phyloP scores from a whole-genome alignment of 1,139 yeast genomes.

The Komagataea norvegica region DNA sequence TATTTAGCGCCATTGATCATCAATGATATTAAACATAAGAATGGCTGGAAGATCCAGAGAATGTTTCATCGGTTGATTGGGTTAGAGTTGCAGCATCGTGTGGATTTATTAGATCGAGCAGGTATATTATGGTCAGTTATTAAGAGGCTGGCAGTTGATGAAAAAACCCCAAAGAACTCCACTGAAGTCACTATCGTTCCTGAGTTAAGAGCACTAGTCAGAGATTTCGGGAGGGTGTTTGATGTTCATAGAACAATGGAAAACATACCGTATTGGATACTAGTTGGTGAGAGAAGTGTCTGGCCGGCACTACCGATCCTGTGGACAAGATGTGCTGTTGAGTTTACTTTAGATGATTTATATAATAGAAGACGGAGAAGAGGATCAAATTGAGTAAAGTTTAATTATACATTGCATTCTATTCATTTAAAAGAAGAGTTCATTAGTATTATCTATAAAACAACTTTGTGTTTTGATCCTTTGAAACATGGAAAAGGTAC shows the following conservation, averaged over 20 bases:
- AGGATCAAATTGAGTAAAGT: constrained; percentile 8
- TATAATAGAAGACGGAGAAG: constrained; percentile 41
- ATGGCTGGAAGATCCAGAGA: constrained; percentile 32
- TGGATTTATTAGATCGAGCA: constrained; percentile 71
- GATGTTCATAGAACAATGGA: constrained; percentile 61
- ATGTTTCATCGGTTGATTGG: constrained; percentile 28
- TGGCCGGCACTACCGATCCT: constrained; percentile 90
- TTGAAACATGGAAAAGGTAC: constrained; percentile 56
- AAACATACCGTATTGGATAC: constrained; percentile 84
- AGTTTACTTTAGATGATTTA: constrained; percentile 73
- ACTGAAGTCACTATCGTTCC: constrained; percentile 90
- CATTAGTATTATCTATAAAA: constrained; percentile 40
- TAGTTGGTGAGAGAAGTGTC: constrained; percentile 86
- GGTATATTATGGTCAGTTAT: constrained; percentile 71
- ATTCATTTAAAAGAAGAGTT: no score
- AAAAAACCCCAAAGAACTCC: constrained; percentile 70
- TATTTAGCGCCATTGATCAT: constrained; percentile 85
- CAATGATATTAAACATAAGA: constrained; percentile 69
- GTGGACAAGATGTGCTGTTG: constrained; percentile 87
- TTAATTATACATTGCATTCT: no score
- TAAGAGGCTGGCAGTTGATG: constrained; percentile 80
- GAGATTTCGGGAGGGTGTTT: constrained; percentile 66
- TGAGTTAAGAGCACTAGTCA: constrained; percentile 61
- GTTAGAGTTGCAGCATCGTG: constrained; percentile 77
- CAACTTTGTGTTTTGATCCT: constrained; percentile 40